Evolutionary conservation across 2,329 filamentous ascomycete species (phyloP).

Genomic region (Sporothrix pseudoabietina): DNA sequence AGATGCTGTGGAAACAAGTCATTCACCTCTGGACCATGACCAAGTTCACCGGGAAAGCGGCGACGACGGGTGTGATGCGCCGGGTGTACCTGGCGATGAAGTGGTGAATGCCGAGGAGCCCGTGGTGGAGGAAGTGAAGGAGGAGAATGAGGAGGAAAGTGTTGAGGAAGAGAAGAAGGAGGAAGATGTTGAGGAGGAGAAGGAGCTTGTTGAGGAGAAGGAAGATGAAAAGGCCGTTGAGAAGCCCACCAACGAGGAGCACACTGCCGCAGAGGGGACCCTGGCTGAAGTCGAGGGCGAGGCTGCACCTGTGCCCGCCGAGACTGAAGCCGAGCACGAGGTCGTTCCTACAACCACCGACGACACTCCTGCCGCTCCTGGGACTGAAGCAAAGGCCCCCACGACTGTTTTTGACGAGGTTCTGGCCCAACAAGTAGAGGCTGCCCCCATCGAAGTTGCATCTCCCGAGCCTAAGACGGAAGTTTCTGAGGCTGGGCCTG

Average conservation of each 20-base stretch:
- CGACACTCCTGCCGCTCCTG: neutral
- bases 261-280: neutral
- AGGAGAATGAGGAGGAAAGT: neutral
- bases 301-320: neutral
- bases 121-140: neutral
- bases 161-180: neutral
- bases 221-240: neutral
- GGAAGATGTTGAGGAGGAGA: neutral
- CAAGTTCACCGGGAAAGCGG: neutral
- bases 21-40: conserved; percentile 24
- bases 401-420: neutral
- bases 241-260: neutral
- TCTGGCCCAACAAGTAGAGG: neutral
- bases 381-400: neutral
- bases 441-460: neutral
- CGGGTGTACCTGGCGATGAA: conserved; percentile 5
- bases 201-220: neutral
- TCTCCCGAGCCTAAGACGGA: neutral
- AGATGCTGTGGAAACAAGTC: conserved; percentile 25
- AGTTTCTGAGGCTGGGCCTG: neutral
- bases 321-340: neutral
- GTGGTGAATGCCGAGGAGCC: neutral
- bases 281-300: neutral
- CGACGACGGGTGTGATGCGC: conserved; percentile 10
- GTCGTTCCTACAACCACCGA: neutral